Base-by-base conservation (phyloP, 352 stramenopile species). In the Aphanomyces euteiches region DNA sequence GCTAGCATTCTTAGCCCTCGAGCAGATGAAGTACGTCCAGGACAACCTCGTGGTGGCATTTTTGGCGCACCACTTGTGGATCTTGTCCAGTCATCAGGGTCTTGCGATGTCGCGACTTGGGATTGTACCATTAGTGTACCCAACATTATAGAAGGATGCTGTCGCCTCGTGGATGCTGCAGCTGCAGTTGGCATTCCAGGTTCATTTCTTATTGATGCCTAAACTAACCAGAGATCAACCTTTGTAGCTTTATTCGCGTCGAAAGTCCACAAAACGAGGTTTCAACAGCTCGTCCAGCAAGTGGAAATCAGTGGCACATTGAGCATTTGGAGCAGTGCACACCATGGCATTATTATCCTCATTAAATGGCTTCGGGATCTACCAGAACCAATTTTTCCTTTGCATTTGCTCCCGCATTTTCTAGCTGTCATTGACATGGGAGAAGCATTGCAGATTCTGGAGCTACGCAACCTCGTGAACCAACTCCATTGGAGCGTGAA, bases 401-500 rank as follows among this genome's bases (percentile, higher is more conserved):
- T 21, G 39, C 47, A 63, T 28, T 34, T 70, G 15, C 53, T 63
- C 19, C 13, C 36, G 6, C 47, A 40, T 41, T 70, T 34, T 17
- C 7, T 54, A n/a, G 15, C 34, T 7, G 53, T 70, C 12, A 17
- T 48, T 6, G 47, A 47, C 17, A 61, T 69, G 34, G 63, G 63
- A 4, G 15, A 28, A 5, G 21, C 28, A n/a, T 15, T 48, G 2
- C 47, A 34, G 39, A 21, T 63, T 13, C 19, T 61, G 21, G 64
- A 45, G 8, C 40, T 70, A 13, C 45, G 45, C 5, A 54, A 70
- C 15, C 15, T 63, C 8, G 47, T 70, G 8, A 10, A 61, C 37
- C 45, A 70, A 39, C 39, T 70, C 40, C 64, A 70, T 50, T 70
- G 64, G 64, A 70, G 64, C 54, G 64, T 61, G 40, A 70, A 70